Evolutionary conservation across 2,329 filamentous ascomycete species (phyloP).

Genomic region (Calonectria henricotiae): DNA sequence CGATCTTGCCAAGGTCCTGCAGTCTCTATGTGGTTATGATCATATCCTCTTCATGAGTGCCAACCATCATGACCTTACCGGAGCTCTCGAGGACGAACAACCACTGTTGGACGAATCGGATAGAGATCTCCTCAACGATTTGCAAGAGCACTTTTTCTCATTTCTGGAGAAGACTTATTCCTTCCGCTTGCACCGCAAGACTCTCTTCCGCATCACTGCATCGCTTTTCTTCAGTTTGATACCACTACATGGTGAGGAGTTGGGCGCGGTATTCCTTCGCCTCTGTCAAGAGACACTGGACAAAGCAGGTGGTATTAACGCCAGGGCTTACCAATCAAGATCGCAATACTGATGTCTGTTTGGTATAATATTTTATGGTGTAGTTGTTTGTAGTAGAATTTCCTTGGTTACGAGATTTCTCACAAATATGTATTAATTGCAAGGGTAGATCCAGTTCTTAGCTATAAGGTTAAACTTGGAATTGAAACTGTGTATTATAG

Average conservation of each 20-base stretch:
- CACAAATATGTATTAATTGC: too few relatives aligned
- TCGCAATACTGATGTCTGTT: too few relatives aligned
- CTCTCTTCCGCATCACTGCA: constrained; percentile 13
- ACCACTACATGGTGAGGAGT: neutral
- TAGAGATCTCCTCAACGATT: neutral
- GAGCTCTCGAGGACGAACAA: neutral
- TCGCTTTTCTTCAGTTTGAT: constrained; percentile 16
- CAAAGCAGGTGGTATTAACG: neutral
- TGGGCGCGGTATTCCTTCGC: constrained; percentile 11
- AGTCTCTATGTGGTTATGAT: constrained; percentile 11
- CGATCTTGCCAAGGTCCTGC: constrained; percentile 15
- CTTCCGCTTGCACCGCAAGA: constrained; percentile 16
- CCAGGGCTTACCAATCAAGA: neutral
- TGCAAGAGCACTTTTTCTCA: constrained; percentile 17
- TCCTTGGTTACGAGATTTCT: too few relatives aligned
- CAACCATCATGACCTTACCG: constrained; percentile 9
- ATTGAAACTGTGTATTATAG: too few relatives aligned
- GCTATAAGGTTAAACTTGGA: too few relatives aligned
- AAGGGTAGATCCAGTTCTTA: too few relatives aligned
- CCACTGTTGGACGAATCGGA: constrained; percentile 1
- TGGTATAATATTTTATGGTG: too few relatives aligned
- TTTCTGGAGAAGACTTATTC: constrained; percentile 1
- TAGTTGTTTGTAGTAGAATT: too few relatives aligned
- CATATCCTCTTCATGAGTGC: constrained; percentile 16
- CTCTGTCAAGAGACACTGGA: constrained; percentile 13